phyloP scores from a whole-genome alignment of 2,329 filamentous ascomycete genomes.

The Trichoderma koningiopsis region DNA sequence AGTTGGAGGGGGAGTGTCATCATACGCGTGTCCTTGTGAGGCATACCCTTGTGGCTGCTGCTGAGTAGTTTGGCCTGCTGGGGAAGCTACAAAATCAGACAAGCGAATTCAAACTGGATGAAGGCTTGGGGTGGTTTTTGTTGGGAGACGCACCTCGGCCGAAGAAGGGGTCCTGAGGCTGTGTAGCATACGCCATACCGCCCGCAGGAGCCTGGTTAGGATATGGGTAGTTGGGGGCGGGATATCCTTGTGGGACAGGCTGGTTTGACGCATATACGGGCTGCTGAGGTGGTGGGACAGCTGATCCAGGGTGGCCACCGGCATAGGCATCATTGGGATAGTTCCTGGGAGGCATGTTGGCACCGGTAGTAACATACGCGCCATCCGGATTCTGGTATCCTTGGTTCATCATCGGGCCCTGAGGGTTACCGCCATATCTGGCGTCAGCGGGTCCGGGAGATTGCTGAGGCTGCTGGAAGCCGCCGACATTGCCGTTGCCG shows the following conservation, averaged over 20 bases:
- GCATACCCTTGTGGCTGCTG: slow-evolving; percentile 43
- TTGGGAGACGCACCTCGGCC: slow-evolving; percentile 62
- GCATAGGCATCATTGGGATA: slow-evolving; percentile 38
- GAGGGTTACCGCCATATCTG: slow-evolving; percentile 37
- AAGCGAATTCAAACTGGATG: slow-evolving; percentile 27
- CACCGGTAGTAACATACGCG: slow-evolving; percentile 42
- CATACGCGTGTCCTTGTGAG: slow-evolving; percentile 55
- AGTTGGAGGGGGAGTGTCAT: slow-evolving; percentile 45
- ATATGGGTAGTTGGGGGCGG: slow-evolving; percentile 39
- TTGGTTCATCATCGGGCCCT: slow-evolving; percentile 38
- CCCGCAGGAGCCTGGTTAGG: slow-evolving; percentile 42
- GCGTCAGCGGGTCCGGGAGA: slow-evolving; percentile 39
- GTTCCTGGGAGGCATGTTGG: slow-evolving; percentile 37
- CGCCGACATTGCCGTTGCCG: slow-evolving; percentile 33
- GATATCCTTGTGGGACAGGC: slow-evolving; percentile 38
- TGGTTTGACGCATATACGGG: slow-evolving; percentile 39
- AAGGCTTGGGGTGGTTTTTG: slow-evolving; percentile 27
- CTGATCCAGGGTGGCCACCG: slow-evolving; percentile 35
- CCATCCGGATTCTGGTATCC: slow-evolving; percentile 38
- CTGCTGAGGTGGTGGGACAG: slow-evolving; percentile 38
- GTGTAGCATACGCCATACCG: slow-evolving; percentile 41
- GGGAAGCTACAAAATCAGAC: slow-evolving; percentile 56
- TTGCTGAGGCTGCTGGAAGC: slow-evolving; percentile 39
- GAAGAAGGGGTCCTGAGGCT: slow-evolving; percentile 56
- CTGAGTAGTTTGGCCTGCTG: slow-evolving; percentile 48